phyloP scores from a whole-genome alignment of 805 yeast genomes.

The Alloascoidea africana region DNA sequence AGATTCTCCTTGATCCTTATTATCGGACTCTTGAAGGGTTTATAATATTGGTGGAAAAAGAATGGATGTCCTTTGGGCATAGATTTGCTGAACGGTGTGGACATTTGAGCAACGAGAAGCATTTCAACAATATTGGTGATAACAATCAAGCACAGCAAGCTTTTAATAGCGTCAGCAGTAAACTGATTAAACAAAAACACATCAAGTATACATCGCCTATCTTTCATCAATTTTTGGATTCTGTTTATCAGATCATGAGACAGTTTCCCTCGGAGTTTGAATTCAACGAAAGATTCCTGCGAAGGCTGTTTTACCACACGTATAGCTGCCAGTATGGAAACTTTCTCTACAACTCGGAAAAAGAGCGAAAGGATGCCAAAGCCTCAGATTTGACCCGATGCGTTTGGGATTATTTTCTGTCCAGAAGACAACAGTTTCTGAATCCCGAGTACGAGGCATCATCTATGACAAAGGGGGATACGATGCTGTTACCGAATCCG shows the following conservation, averaged over 20 bases:
- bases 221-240: conserved; percentile 87
- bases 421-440: conserved; percentile 55
- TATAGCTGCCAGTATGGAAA: conserved; percentile 94
- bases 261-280: conserved; percentile 69
- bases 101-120: conserved; percentile 40
- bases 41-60: conserved; percentile 75
- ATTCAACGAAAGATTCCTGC: conserved; percentile 75
- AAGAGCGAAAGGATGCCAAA: conserved; percentile 33
- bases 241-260: conserved; percentile 62
- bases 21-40: conserved; percentile 83
- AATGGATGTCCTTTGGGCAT: conserved; percentile 93
- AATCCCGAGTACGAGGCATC: conserved; percentile 27
- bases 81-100: conserved; percentile 75
- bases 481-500: conserved; percentile 42
- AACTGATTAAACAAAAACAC: conserved; percentile 31
- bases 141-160: conserved; percentile 26
- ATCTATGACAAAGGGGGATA: conserved; percentile 8
- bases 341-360: conserved; percentile 63
- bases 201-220: conserved; percentile 70
- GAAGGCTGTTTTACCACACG: conserved; percentile 73
- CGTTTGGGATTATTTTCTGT: conserved; percentile 88
- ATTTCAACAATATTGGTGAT: conserved; percentile 13
- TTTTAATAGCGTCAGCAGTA: conserved; percentile 32
- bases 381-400: conserved; percentile 42
- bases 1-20: conserved; percentile 81